Percentiles rank a stretch among this genome's conserved stretches.
phyloP scores from a whole-genome alignment of 257 asterid genomes.

The Gentiana straminea region DNA sequence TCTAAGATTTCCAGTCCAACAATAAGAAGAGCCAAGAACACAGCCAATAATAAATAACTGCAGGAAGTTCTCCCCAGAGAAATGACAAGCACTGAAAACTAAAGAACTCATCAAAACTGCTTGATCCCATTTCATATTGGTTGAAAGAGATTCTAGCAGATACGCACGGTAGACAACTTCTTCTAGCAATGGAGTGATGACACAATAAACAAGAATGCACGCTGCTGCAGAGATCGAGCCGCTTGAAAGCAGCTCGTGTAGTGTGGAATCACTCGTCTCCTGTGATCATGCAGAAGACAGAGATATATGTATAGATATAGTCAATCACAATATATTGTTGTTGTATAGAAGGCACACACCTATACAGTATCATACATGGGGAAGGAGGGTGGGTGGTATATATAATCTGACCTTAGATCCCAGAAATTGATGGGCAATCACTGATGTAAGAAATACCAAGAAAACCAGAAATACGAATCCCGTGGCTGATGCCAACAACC shows the following conservation, averaged over 20 bases:
- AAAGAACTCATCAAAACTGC: slow-evolving; percentile 59
- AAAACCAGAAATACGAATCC: slow-evolving; percentile 53
- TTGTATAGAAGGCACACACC: too few relatives aligned
- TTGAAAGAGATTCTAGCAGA: slow-evolving; percentile 54
- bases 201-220: slow-evolving; percentile 44
- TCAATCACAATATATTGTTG: too few relatives aligned
- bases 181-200: slow-evolving; percentile 71
- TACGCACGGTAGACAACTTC: slow-evolving; percentile 80
- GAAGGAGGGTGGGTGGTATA: too few relatives aligned
- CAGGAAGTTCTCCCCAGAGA: slow-evolving; percentile 65
- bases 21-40: slow-evolving; percentile 66
- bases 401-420: slow-evolving; percentile 41
- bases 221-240: slow-evolving; percentile 37
- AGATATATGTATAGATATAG: too few relatives aligned
- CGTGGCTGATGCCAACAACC: slow-evolving; percentile 44
- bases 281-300: slow-evolving; percentile 11
- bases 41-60: slow-evolving; percentile 52
- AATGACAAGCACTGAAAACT: slow-evolving; percentile 67
- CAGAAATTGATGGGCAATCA: slow-evolving; percentile 31
- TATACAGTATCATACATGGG: too few relatives aligned
- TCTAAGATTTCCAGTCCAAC: slow-evolving; percentile 74
- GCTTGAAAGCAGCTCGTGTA: slow-evolving; percentile 53
- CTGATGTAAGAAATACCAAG: slow-evolving; percentile 46
- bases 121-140: slow-evolving; percentile 61
- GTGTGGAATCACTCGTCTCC: slow-evolving; percentile 54